These are phyloP conservation scores for Cryphonectria nitschkei DNA, from an alignment of 2,329 filamentous ascomycete species.

Conservation along the genomic window DNA sequence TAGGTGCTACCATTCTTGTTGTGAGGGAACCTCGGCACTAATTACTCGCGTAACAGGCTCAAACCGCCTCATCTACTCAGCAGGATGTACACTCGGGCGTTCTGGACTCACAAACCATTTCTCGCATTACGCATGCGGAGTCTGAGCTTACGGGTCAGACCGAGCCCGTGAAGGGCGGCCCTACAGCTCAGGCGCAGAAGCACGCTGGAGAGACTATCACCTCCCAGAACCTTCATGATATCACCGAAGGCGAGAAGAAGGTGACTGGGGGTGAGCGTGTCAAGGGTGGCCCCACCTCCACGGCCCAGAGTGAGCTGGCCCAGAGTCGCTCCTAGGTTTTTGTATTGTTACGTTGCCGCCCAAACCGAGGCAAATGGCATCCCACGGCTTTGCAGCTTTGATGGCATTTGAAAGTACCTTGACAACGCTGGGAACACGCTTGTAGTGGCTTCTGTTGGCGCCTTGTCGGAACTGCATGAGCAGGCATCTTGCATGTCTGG, in stretches of 20 bases:
- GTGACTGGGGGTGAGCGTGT: conserved; percentile 41
- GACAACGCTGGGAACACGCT: not conserved
- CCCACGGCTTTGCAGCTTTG: not conserved
- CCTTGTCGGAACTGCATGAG: not conserved
- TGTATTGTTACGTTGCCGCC: not conserved
- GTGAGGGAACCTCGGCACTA: not conserved
- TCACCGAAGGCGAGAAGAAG: conserved; percentile 46
- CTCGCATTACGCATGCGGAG: conserved; percentile 45
- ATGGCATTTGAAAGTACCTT: not conserved
- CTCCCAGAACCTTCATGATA: conserved; percentile 42
- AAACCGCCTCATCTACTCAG: not conserved
- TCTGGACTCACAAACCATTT: conserved; percentile 40
- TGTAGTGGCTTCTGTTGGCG: not conserved
- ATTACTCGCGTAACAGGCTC: no score
- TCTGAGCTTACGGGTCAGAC: conserved; percentile 42
- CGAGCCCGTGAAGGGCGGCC: conserved; percentile 41
- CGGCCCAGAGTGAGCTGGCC: conserved; percentile 40
- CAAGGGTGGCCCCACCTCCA: conserved; percentile 43
- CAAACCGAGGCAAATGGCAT: no score
- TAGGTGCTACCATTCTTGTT: not conserved
- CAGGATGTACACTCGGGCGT: conserved; percentile 30
- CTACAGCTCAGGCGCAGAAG: conserved; percentile 46
- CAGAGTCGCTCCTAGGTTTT: conserved; percentile 28
- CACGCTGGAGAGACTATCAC: conserved; percentile 41
- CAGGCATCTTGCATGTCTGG: not conserved